Conservation (phyloP, 352 stramenopile genomes). For the Pythium utonaiense region DNA sequence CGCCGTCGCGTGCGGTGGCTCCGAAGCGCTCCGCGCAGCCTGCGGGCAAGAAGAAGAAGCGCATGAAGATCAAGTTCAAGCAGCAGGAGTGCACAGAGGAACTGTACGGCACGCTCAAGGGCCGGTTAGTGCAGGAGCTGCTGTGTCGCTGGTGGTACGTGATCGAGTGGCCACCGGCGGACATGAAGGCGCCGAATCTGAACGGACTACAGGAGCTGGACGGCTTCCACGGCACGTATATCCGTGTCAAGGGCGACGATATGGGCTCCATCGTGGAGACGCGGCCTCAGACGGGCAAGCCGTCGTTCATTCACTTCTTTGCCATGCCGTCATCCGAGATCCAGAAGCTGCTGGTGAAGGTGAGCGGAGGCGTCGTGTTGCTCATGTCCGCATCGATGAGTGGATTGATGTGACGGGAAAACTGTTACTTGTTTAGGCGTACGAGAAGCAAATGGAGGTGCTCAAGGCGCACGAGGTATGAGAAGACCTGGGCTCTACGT, state of each 20-base stretch:
- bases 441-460: constrained; percentile 83
- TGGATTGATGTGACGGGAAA: background rate
- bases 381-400: too few species aligned
- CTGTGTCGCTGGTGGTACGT: constrained; percentile 87
- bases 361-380: background rate
- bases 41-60: constrained; percentile 50
- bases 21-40: constrained; percentile 19
- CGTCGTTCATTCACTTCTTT: constrained; percentile 84
- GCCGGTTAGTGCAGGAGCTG: constrained; percentile 66
- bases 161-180: constrained; percentile 63
- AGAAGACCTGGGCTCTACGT: background rate
- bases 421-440: constrained; percentile 31
- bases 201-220: constrained; percentile 81
- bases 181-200: constrained; percentile 41
- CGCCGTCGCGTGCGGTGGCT: background rate
- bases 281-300: constrained; percentile 58
- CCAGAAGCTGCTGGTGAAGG: constrained; percentile 61
- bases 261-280: constrained; percentile 86
- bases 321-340: constrained; percentile 68
- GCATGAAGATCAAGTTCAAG: constrained; percentile 83
- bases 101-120: constrained; percentile 79
- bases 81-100: constrained; percentile 84
- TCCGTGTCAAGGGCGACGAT: constrained; percentile 78
- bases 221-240: constrained; percentile 72
- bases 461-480: constrained; percentile 65